phyloP scores from a whole-genome alignment of 2,329 filamentous ascomycete species.

The Calonectria naviculata region DNA sequence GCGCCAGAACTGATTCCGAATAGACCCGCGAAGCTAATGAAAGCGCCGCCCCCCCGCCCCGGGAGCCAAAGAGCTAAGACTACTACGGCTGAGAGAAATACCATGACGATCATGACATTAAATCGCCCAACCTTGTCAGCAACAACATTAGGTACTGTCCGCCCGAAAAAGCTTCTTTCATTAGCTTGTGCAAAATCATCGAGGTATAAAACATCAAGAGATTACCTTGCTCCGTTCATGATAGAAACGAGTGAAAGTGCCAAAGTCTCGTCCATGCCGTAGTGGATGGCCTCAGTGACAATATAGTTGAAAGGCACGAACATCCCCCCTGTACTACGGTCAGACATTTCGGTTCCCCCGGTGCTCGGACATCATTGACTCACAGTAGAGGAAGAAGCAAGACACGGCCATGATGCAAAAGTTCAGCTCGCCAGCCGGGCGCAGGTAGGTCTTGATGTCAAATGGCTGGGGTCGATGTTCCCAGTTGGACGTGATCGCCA shows the following conservation, averaged over 20 bases:
- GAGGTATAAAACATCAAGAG: not conserved
- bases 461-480: slow-evolving; percentile 21
- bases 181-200: slow-evolving; percentile 12
- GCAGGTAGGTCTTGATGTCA: slow-evolving; percentile 20
- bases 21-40: slow-evolving; percentile 26
- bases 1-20: slow-evolving; percentile 32
- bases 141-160: slow-evolving; percentile 31
- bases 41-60: slow-evolving; percentile 17
- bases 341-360: not conserved
- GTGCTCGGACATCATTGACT: not conserved
- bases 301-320: slow-evolving; percentile 34
- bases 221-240: slow-evolving; percentile 32
- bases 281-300: slow-evolving; percentile 28
- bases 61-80: slow-evolving; percentile 28
- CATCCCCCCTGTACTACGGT: slow-evolving; percentile 24
- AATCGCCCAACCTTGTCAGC: slow-evolving; percentile 30
- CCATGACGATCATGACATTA: slow-evolving; percentile 31
- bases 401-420: slow-evolving; percentile 28
- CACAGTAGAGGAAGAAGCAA: slow-evolving; percentile 31
- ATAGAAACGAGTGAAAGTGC: slow-evolving; percentile 29
- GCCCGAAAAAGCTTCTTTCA: slow-evolving; percentile 28
- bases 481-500: slow-evolving; percentile 32
- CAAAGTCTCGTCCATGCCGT: slow-evolving; percentile 26
- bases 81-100: slow-evolving; percentile 14
- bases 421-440: slow-evolving; percentile 19